Percentiles rank a stretch among this genome's conserved stretches.
These are phyloP conservation scores for Macrophomina pseudophaseolina DNA, from an alignment of 2,329 filamentous ascomycete species.

Conservation along the genomic window DNA sequence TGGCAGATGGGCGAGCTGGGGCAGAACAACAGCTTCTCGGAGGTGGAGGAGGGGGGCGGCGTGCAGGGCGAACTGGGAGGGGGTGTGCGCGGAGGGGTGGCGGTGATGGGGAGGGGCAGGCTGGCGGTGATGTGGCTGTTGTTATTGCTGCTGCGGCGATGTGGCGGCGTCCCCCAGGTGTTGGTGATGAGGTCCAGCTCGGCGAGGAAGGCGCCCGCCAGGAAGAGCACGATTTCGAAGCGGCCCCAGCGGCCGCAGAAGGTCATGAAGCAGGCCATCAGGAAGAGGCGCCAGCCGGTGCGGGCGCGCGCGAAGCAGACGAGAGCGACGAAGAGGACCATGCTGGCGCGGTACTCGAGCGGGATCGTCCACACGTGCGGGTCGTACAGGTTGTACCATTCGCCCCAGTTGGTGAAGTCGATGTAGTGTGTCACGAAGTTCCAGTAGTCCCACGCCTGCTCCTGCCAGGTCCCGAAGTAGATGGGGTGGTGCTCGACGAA, in stretches of 20 bases:
- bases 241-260: slow-evolving; percentile 32
- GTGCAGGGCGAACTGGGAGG: neutral
- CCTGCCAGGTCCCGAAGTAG: slow-evolving; percentile 32
- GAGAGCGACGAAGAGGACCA: slow-evolving; percentile 34
- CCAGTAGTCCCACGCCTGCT: slow-evolving; percentile 39
- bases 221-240: slow-evolving; percentile 38
- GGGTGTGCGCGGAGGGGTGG: neutral
- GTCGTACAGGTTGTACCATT: slow-evolving; percentile 35
- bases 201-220: slow-evolving; percentile 43
- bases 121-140: neutral
- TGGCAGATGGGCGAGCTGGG: slow-evolving; percentile 28
- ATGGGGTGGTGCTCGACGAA: slow-evolving; percentile 28
- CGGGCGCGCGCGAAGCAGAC: slow-evolving; percentile 29
- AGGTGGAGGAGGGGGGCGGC: neutral
- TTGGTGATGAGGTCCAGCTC: slow-evolving; percentile 41
- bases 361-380: slow-evolving; percentile 45
- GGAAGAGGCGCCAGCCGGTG: slow-evolving; percentile 30
- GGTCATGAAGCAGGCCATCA: slow-evolving; percentile 27
- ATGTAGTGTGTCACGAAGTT: slow-evolving; percentile 32
- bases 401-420: slow-evolving; percentile 23
- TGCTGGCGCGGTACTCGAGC: slow-evolving; percentile 41
- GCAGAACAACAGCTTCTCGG: slow-evolving; percentile 7
- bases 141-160: too few relatives aligned
- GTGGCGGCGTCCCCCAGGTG: slow-evolving; percentile 6
- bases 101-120: neutral